phyloP scores from a whole-genome alignment of 2,329 filamentous ascomycete genomes.

The Fusarium liriodendri region DNA sequence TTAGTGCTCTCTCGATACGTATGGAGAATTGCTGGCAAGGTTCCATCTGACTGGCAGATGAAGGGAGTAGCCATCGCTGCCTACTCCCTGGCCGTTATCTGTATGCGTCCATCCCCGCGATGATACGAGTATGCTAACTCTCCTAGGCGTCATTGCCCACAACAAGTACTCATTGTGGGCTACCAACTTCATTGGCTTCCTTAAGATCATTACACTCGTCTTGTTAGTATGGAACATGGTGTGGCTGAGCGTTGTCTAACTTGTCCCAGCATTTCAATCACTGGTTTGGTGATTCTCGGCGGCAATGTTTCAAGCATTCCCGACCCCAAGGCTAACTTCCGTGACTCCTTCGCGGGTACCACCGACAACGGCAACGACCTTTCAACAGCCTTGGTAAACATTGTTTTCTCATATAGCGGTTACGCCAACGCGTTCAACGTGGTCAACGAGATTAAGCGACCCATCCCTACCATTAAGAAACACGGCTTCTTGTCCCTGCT shows the following conservation, averaged over 20 bases:
- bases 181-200: conserved; percentile 65
- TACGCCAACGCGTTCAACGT: conserved; percentile 72
- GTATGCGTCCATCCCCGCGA: conserved; percentile 50
- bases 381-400: conserved; percentile 64
- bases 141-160: conserved; percentile 57
- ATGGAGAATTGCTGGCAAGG: conserved; percentile 64
- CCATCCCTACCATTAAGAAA: conserved; percentile 64
- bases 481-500: conserved; percentile 62
- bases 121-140: not conserved
- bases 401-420: conserved; percentile 69
- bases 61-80: conserved; percentile 75
- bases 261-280: conserved; percentile 58
- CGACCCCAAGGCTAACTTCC: conserved; percentile 51
- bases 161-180: conserved; percentile 68
- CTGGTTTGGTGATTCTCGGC: conserved; percentile 70
- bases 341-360: conserved; percentile 50
- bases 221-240: conserved; percentile 49
- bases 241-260: accelerated
- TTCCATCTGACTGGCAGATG: conserved; percentile 69
- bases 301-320: conserved; percentile 47
- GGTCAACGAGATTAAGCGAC: conserved; percentile 71
- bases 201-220: conserved; percentile 72
- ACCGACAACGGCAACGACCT: conserved; percentile 51
- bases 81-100: conserved; percentile 68
- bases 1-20: conserved; percentile 70